Conservation (phyloP, 306 rosid species). For the Glycine soja region DNA sequence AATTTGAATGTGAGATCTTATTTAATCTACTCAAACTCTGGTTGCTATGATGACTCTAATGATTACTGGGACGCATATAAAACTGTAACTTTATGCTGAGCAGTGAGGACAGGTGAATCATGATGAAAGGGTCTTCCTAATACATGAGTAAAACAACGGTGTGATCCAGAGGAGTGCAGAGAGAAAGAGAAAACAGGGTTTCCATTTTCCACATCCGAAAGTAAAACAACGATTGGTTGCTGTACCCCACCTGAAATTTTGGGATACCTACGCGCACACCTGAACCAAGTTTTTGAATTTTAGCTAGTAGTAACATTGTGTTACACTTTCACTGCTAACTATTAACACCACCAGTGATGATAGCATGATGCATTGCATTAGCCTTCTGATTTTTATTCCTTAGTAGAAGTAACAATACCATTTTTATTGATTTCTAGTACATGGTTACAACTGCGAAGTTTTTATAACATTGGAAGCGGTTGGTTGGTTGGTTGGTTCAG, state of each 20-base stretch:
- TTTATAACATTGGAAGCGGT: background rate
- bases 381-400: conserved; percentile 32
- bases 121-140: conserved; percentile 12
- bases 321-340: conserved; percentile 16
- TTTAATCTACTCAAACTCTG: background rate
- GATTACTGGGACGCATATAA: background rate
- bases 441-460: conserved; percentile 52
- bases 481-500: conserved; percentile 27
- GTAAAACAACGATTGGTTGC: conserved; percentile 37
- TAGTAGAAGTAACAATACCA: conserved; percentile 38
- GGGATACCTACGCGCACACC: conserved; percentile 24
- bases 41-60: background rate
- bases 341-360: background rate
- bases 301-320: background rate
- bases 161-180: conserved; percentile 42
- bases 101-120: conserved; percentile 7
- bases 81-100: conserved; percentile 14
- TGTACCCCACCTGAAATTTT: conserved; percentile 41
- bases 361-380: conserved; percentile 2
- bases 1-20: background rate
- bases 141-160: conserved; percentile 31
- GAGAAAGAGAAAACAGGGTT: conserved; percentile 11
- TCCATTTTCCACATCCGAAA: conserved; percentile 32
- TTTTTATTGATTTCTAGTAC: conserved; percentile 58
- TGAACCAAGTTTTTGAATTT: conserved; percentile 39